Conservation (phyloP, 768 basidiomycete genomes). For the Thelephora aurantiotincta region DNA sequence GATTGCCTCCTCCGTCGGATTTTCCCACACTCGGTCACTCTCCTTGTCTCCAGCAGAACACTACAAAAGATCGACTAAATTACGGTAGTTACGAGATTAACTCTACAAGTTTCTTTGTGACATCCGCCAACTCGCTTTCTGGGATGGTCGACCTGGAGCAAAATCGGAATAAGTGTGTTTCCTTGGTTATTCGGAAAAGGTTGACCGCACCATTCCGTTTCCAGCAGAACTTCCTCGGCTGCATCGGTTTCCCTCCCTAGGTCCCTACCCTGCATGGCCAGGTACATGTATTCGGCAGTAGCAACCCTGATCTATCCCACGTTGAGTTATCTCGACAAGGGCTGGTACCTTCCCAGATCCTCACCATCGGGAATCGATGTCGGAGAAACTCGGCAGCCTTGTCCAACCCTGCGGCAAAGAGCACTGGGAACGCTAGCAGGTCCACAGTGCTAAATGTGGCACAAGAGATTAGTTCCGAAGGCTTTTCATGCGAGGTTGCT, state of each 20-base stretch:
- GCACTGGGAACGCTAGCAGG: conserved; percentile 36
- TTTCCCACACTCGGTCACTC: background rate
- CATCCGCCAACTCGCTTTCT: conserved; percentile 21
- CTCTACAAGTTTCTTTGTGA: conserved; percentile 26
- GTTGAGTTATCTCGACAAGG: background rate
- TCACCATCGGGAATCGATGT: conserved; percentile 72
- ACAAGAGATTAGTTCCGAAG: background rate
- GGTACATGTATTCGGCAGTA: conserved; percentile 74
- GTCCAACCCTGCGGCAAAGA: conserved; percentile 30
- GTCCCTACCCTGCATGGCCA: conserved; percentile 59
- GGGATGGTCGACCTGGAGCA: conserved; percentile 34
- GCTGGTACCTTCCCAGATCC: background rate
- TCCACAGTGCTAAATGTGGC: conserved; percentile 40
- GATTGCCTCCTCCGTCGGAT: no score
- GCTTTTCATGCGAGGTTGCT: background rate
- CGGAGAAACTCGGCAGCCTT: conserved; percentile 47
- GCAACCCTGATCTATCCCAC: conserved; percentile 53
- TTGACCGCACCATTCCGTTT: conserved; percentile 66
- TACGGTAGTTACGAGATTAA: conserved; percentile 15
- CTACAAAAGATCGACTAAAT: background rate
- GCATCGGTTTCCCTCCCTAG: conserved; percentile 49
- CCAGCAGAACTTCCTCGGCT: conserved; percentile 55
- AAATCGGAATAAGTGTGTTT: conserved; percentile 10
- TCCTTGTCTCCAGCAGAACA: background rate
- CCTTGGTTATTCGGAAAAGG: no score